Conservation (phyloP, 371 early-diverging fungal species). For the Mucor indicus region DNA sequence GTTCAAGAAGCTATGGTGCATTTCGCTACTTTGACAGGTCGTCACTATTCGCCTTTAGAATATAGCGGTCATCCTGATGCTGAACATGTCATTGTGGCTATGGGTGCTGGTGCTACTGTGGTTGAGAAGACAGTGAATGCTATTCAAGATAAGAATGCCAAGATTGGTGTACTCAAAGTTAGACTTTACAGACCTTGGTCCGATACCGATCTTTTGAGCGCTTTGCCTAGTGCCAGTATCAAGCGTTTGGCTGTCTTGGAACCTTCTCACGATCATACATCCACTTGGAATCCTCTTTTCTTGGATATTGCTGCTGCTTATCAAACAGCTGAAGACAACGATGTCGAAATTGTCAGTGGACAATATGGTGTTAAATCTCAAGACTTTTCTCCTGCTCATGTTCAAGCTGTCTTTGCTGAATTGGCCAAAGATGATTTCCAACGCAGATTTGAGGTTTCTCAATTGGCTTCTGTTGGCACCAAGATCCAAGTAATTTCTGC, state of each 20-base stretch:
- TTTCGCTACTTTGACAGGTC: slow-evolving; percentile 42
- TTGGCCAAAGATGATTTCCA: slow-evolving; percentile 18
- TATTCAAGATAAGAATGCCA: slow-evolving; percentile 23
- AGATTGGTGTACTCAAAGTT: slow-evolving; percentile 62
- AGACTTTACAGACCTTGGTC: slow-evolving; percentile 67
- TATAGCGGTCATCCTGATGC: slow-evolving; percentile 55
- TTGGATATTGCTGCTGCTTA: slow-evolving; percentile 72
- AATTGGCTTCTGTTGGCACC: slow-evolving; percentile 2
- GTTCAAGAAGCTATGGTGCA: slow-evolving; percentile 38
- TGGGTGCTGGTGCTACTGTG: slow-evolving; percentile 59
- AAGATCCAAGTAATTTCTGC: slow-evolving; percentile 1
- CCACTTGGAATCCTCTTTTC: slow-evolving; percentile 76
- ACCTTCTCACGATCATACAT: slow-evolving; percentile 58
- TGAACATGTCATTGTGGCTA: slow-evolving; percentile 56
- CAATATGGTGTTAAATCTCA: slow-evolving; percentile 49
- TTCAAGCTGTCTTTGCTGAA: slow-evolving; percentile 44
- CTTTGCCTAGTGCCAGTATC: slow-evolving; percentile 52
- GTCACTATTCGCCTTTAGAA: slow-evolving; percentile 48
- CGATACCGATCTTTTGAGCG: slow-evolving; percentile 48
- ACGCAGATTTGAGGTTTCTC: slow-evolving; percentile 40
- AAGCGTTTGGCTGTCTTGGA: slow-evolving; percentile 68
- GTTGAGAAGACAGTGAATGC: slow-evolving; percentile 38
- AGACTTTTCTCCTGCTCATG: slow-evolving; percentile 42
- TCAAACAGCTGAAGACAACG: slow-evolving; percentile 48
- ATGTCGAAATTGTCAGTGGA: slow-evolving; percentile 50